Evolutionary conservation across 1,284 basidiomycete genomes (phyloP), one percentile per base, ranked within the genome.

Genomic region (Erythrobasidium hasegawianum): DNA sequence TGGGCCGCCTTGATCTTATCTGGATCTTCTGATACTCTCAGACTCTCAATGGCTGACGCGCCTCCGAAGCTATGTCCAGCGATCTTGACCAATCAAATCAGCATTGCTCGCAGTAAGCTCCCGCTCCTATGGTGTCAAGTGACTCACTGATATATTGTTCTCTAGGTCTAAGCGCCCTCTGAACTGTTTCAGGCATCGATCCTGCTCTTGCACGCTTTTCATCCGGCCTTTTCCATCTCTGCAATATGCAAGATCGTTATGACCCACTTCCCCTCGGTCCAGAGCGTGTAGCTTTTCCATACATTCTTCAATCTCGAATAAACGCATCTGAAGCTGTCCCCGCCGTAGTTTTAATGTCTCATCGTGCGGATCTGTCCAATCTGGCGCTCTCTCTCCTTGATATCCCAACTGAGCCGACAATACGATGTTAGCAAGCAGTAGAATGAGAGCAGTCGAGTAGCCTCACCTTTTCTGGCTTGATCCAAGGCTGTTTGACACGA

Each of bases 341-440:
- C 50, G 50, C 16, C 50, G 50, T 9, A 53, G 20, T 16, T 24
- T 24, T 16, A 53, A 20, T 8, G 50, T 53, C 26, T 22, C 9
- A 27, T 53, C 50, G 18, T 29, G 18, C 50, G 50, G 22, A 53
- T 53, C 50, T 16, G 26, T 24, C 50, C 50, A 53, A 20, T 53
- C 50, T 16, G 50, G 50, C 8, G 50, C 26, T 2, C 16, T 20
- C 9, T 53, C 26, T 4, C 50, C 50, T 9, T 24, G 14, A 16
- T 20, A 29, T 3, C n/a, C 14, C 20, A 53, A 10, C 50, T 53
- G 50, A 7, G 16, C 5, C 8, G 26, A n/a, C 5, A 27, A 53
- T 5, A 9, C 11, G 13, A 22, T 13, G 40, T 41, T n/a, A 41
- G 40, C 13, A 22, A 11, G 11, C 47, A 10, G 47, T 10, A 14